Evolutionary conservation across 441 rosid species (phyloP).

Genomic region (Pelargonium citronellum): DNA sequence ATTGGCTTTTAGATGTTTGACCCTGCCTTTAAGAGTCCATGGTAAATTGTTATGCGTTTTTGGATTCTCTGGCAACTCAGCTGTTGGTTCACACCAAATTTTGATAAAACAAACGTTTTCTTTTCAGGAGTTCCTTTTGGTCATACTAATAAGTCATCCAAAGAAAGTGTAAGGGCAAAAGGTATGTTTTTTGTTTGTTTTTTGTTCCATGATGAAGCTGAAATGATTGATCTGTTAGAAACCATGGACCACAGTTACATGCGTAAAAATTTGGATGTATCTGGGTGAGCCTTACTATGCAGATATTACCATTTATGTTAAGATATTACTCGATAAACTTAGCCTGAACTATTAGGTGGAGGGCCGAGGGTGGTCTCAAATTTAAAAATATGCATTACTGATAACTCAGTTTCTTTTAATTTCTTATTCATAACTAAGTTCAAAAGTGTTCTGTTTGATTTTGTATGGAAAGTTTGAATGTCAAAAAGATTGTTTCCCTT

Average conservation of each 20-base stretch:
- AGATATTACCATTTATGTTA: not conserved
- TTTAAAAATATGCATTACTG: not conserved
- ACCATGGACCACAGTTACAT: not conserved
- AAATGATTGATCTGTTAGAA: slow-evolving; percentile 16
- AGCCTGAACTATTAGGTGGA: not conserved
- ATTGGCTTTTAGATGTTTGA: slow-evolving; percentile 12
- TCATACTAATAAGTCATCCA: slow-evolving; percentile 68
- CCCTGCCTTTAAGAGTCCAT: slow-evolving; percentile 16
- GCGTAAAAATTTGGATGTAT: not conserved
- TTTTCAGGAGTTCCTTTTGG: slow-evolving; percentile 94
- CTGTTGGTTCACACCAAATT: slow-evolving; percentile 21
- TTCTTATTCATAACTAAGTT: not conserved
- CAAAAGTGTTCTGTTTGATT: not conserved
- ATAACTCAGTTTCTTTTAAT: not conserved
- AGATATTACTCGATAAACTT: not conserved
- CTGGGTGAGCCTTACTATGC: not conserved
- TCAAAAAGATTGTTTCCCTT: not conserved
- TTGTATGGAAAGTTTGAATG: not conserved
- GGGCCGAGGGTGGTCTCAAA: not conserved
- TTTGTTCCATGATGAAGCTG: slow-evolving; percentile 16
- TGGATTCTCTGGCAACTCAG: slow-evolving; percentile 23
- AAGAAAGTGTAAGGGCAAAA: slow-evolving; percentile 77
- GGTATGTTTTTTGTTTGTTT: slow-evolving; percentile 49
- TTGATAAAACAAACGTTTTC: slow-evolving; percentile 50
- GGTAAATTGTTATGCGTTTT: slow-evolving; percentile 10